Conservation (phyloP, 2,329 filamentous ascomycete species). For the Rutstroemia sp. region DNA sequence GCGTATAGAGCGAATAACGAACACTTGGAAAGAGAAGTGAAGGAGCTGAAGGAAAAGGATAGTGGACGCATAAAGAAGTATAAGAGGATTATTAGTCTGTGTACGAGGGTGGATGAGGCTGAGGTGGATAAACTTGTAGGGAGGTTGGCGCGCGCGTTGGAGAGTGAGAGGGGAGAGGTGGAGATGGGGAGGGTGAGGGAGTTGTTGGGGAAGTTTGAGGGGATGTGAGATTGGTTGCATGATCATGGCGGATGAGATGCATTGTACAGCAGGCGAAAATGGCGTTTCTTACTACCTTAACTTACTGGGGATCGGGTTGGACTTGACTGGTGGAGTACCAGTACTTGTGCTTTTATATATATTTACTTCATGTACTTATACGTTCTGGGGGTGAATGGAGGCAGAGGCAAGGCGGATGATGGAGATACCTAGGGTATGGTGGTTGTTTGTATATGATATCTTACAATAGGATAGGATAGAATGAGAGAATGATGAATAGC, state of each 20-base stretch:
- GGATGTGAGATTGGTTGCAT: slow-evolving; percentile 3
- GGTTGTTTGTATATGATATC: too few relatives aligned
- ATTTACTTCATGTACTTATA: too few relatives aligned
- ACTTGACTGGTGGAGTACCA: too few relatives aligned
- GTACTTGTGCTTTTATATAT: too few relatives aligned
- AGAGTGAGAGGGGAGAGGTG: slow-evolving; percentile 72
- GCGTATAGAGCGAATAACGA: slow-evolving; percentile 65
- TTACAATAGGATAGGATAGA: too few relatives aligned
- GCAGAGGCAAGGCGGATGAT: too few relatives aligned
- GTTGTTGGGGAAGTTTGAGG: slow-evolving; percentile 67
- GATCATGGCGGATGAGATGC: neutral
- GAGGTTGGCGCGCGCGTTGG: slow-evolving; percentile 75
- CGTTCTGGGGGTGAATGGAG: too few relatives aligned
- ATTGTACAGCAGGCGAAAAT: neutral
- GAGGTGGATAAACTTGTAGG: slow-evolving; percentile 73
- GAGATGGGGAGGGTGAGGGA: slow-evolving; percentile 71
- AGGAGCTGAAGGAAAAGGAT: slow-evolving; percentile 67
- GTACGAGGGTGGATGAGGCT: slow-evolving; percentile 69
- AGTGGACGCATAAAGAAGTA: slow-evolving; percentile 84
- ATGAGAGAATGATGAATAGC: too few relatives aligned
- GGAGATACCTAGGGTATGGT: too few relatives aligned
- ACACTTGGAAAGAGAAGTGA: slow-evolving; percentile 58
- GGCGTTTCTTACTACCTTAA: too few relatives aligned
- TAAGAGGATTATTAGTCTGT: slow-evolving; percentile 77
- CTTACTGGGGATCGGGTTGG: too few relatives aligned